These are phyloP conservation scores for Aspergillus costaricaensis DNA, from an alignment of 2,329 filamentous ascomycete species.

Conservation along the genomic window DNA sequence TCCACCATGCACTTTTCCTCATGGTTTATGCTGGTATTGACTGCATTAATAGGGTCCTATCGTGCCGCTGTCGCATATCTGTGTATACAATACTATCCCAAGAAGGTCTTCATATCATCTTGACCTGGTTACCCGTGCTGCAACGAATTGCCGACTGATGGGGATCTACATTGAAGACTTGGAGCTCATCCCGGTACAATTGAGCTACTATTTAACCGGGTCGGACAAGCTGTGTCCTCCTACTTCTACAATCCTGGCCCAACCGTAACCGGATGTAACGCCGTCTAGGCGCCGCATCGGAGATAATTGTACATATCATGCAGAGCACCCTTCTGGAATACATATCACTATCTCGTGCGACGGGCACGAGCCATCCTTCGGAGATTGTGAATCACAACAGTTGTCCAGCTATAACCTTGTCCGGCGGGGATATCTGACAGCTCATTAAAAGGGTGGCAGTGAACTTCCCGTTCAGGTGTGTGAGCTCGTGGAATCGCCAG, in stretches of 20 bases:
- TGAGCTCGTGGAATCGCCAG: background rate
- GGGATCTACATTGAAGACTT: background rate
- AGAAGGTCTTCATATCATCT: background rate
- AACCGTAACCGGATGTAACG: background rate
- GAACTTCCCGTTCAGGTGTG: too few species aligned
- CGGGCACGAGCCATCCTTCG: background rate
- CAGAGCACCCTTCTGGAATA: background rate
- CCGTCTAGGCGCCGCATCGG: background rate
- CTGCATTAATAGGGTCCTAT: background rate
- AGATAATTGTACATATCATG: background rate
- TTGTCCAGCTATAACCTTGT: background rate
- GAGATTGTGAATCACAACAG: background rate
- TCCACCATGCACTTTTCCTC: background rate
- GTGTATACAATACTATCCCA: background rate
- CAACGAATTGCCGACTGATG: background rate
- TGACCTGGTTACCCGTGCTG: background rate
- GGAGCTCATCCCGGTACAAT: background rate
- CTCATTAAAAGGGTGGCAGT: background rate
- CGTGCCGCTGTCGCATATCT: background rate
- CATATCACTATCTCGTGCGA: background rate
- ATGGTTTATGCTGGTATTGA: too few species aligned
- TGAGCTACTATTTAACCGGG: background rate
- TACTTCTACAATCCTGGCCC: background rate
- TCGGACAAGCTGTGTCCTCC: background rate
- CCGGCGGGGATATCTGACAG: background rate